Conservation (phyloP, 345 rosid genomes). For the Rhizophora apiculata region DNA sequence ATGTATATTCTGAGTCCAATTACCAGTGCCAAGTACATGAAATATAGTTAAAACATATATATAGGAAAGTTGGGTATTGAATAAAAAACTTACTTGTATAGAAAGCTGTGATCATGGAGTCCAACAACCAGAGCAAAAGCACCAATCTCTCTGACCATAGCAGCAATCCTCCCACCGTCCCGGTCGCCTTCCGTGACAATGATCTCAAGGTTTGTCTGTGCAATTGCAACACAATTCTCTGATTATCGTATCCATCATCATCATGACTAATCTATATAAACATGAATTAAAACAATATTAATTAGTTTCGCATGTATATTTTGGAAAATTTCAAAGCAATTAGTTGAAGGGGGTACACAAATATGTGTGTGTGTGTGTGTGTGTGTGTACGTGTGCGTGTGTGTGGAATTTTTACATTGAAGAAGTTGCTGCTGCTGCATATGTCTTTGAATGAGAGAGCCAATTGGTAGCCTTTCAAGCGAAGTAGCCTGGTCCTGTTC, state of each 20-base stretch:
- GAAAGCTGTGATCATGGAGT: constrained; percentile 84
- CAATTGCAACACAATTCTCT: constrained; percentile 19
- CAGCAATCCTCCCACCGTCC: constrained; percentile 60
- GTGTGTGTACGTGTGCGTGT: neutral
- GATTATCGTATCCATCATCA: constrained; percentile 6
- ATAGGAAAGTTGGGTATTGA: neutral
- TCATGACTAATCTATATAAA: neutral
- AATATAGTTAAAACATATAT: neutral
- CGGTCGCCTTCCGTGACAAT: constrained; percentile 81
- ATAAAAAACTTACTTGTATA: constrained; percentile 58
- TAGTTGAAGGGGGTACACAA: too few relatives aligned
- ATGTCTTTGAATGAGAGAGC: constrained; percentile 51
- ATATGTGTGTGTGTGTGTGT: neutral
- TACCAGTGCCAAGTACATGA: neutral
- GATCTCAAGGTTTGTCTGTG: constrained; percentile 72
- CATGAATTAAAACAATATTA: neutral
- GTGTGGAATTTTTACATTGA: constrained; percentile 22
- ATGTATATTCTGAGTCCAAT: neutral
- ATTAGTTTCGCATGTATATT: neutral
- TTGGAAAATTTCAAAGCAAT: too few relatives aligned
- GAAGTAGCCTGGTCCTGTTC: constrained; percentile 34
- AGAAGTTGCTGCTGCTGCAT: constrained; percentile 34
- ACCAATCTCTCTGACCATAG: constrained; percentile 68
- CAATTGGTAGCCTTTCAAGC: constrained; percentile 41
- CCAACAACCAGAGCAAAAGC: constrained; percentile 83